phyloP scores from a whole-genome alignment of 176 grass and related monocot species.

The Oryza nivara region DNA sequence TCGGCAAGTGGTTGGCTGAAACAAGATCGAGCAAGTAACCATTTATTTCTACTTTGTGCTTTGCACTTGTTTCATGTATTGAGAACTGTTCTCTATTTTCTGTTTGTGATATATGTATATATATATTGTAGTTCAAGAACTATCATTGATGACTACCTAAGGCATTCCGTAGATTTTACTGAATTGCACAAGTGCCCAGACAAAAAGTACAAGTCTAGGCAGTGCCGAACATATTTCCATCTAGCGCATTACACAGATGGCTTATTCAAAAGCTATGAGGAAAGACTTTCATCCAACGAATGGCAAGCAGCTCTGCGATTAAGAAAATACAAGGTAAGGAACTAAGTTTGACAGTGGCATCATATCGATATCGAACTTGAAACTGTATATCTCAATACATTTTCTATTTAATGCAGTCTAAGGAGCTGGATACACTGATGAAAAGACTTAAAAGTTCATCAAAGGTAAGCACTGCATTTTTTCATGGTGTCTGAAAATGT shows the following conservation, averaged over 20 bases:
- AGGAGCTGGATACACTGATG: slow-evolving; percentile 84
- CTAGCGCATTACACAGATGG: slow-evolving; percentile 88
- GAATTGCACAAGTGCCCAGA: slow-evolving; percentile 55
- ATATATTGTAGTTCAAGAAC: slow-evolving; percentile 73
- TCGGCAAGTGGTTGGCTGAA: slow-evolving; percentile 97
- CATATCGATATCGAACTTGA: not conserved
- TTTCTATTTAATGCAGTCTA: slow-evolving; percentile 62
- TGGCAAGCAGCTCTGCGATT: slow-evolving; percentile 93
- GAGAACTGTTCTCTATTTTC: slow-evolving; percentile 13
- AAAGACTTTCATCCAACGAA: slow-evolving; percentile 89
- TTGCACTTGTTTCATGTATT: slow-evolving; percentile 17
- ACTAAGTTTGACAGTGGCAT: slow-evolving; percentile 19
- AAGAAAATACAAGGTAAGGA: slow-evolving; percentile 79
- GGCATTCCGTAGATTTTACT: slow-evolving; percentile 75
- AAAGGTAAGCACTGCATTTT: slow-evolving; percentile 61
- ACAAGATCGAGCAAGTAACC: slow-evolving; percentile 97
- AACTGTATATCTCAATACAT: slow-evolving; percentile 29
- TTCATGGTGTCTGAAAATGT: not conserved
- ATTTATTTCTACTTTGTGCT: slow-evolving; percentile 29
- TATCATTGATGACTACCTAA: slow-evolving; percentile 90
- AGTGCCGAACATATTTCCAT: slow-evolving; percentile 83
- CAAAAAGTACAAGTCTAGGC: slow-evolving; percentile 62
- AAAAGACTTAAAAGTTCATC: slow-evolving; percentile 83
- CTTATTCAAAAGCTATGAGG: slow-evolving; percentile 90
- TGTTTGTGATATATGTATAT: not conserved